Conservation (phyloP, 345 rosid species). For the Kernera saxatilis region DNA sequence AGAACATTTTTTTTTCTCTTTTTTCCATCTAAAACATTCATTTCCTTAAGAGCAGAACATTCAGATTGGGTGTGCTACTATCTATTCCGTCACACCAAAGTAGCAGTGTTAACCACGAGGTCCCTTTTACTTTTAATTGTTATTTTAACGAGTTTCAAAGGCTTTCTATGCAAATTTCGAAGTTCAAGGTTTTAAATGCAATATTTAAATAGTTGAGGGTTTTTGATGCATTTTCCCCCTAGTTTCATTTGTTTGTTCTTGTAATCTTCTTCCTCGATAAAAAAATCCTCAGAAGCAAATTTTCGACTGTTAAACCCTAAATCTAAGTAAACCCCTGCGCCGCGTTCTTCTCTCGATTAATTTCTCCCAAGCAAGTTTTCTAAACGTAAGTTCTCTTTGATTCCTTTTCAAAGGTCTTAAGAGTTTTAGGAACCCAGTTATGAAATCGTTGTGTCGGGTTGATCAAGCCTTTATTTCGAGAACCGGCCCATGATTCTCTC, state of each 20-base stretch:
- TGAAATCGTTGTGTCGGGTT: too few relatives aligned
- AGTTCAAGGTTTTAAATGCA: not conserved
- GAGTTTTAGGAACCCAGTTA: too few relatives aligned
- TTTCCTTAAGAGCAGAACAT: too few relatives aligned
- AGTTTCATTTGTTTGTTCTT: not conserved
- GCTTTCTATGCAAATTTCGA: not conserved
- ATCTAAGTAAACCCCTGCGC: not conserved
- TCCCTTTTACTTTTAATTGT: too few relatives aligned
- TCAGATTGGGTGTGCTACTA: too few relatives aligned
- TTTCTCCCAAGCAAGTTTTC: not conserved
- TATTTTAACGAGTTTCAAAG: not conserved
- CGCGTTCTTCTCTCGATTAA: not conserved
- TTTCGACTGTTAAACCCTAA: slow-evolving; percentile 15
- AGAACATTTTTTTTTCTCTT: too few relatives aligned
- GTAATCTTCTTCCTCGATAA: not conserved
- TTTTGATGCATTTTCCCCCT: not conserved
- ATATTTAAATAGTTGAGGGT: not conserved
- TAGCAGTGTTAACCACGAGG: too few relatives aligned
- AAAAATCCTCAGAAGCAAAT: not conserved
- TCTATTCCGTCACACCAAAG: too few relatives aligned
- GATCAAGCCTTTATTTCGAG: too few relatives aligned
- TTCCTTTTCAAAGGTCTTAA: not conserved
- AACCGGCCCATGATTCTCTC: too few relatives aligned
- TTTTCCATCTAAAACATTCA: too few relatives aligned
- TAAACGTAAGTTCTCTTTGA: slow-evolving; percentile 18